Conservation (phyloP, 208 protist genomes). For the Trypanosoma lewisi region DNA sequence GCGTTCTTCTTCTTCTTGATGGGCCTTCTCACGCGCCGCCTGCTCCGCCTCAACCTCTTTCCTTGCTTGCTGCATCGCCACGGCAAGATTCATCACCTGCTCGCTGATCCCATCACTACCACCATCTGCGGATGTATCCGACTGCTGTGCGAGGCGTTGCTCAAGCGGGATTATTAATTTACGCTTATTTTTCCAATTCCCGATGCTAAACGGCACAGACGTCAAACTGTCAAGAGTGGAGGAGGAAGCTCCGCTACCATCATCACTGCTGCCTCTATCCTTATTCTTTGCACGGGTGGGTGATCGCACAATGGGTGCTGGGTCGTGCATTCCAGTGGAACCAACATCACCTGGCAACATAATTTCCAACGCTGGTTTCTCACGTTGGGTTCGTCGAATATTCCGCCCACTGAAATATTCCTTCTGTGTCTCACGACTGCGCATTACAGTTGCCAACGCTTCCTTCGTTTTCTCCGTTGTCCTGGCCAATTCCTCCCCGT, state of each 20-base stretch:
- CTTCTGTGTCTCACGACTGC: slow-evolving; percentile 8
- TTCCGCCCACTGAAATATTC: slow-evolving; percentile 41
- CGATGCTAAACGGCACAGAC: slow-evolving; percentile 65
- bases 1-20: slow-evolving; percentile 57
- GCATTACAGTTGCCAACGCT: slow-evolving; percentile 31
- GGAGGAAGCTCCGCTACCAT: slow-evolving; percentile 7
- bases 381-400: not conserved
- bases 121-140: slow-evolving; percentile 24
- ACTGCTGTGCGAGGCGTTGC: slow-evolving; percentile 63
- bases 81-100: slow-evolving; percentile 56
- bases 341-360: slow-evolving; percentile 7
- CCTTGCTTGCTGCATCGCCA: slow-evolving; percentile 58
- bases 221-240: not conserved
- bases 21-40: slow-evolving; percentile 39
- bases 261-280: slow-evolving; percentile 10
- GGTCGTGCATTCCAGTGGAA: slow-evolving; percentile 20
- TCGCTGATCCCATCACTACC: slow-evolving; percentile 42
- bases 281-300: slow-evolving; percentile 54
- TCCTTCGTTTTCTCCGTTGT: slow-evolving; percentile 41
- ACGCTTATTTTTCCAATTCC: slow-evolving; percentile 81
- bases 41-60: slow-evolving; percentile 55
- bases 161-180: slow-evolving; percentile 78
- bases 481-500: slow-evolving; percentile 19
- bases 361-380: slow-evolving; percentile 29
- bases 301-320: slow-evolving; percentile 69